phyloP scores from a whole-genome alignment of 2,329 filamentous ascomycete species.

The Colletotrichum noveboracense region DNA sequence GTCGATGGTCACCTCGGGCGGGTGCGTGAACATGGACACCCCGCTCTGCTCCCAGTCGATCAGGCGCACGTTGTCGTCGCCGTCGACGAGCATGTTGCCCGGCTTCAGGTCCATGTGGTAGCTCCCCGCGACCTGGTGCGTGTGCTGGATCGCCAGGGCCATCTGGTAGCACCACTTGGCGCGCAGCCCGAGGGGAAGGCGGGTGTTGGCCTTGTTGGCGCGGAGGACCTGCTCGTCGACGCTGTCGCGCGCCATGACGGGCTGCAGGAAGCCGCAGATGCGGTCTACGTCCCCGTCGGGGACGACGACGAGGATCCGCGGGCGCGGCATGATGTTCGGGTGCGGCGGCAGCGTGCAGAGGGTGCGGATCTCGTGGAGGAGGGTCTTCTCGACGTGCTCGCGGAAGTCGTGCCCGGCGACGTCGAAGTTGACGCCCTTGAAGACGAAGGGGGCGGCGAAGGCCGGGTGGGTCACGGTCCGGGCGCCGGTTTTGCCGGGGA shows the following conservation, averaged over 20 bases:
- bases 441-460: slow-evolving; percentile 6
- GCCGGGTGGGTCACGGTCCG: neutral
- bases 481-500: slow-evolving; percentile 22
- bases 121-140: slow-evolving; percentile 24
- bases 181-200: slow-evolving; percentile 20
- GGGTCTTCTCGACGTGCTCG: slow-evolving; percentile 15
- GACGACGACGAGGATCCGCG: slow-evolving; percentile 14
- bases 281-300: neutral
- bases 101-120: slow-evolving; percentile 36
- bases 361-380: slow-evolving; percentile 22
- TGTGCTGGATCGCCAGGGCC: slow-evolving; percentile 25
- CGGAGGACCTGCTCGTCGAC: slow-evolving; percentile 20
- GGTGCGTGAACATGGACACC: slow-evolving; percentile 24
- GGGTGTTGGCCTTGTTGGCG: slow-evolving; percentile 8
- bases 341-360: slow-evolving; percentile 21
- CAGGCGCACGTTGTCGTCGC: slow-evolving; percentile 18
- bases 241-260: slow-evolving; percentile 13
- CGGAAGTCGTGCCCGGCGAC: slow-evolving; percentile 1
- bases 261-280: slow-evolving; percentile 24
- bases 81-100: slow-evolving; percentile 30
- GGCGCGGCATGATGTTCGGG: slow-evolving; percentile 24
- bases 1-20: slow-evolving; percentile 21
- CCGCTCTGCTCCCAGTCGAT: slow-evolving; percentile 32
- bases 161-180: slow-evolving; percentile 29
- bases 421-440: slow-evolving; percentile 23